These are phyloP conservation scores for Pouteria glomerata DNA, from an alignment of 148 eudicot genomes.

Conservation along the genomic window DNA sequence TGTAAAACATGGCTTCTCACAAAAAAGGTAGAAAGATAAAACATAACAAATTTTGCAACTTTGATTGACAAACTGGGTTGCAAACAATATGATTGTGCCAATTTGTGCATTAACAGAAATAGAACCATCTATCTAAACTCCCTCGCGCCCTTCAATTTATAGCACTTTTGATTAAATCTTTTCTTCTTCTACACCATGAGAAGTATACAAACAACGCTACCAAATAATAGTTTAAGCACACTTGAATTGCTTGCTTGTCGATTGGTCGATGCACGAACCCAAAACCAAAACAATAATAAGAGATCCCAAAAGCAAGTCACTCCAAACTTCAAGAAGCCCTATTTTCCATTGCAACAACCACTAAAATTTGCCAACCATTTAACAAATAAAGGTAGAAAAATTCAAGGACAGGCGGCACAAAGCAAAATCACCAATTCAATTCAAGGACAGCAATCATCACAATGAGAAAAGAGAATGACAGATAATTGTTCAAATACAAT, in stretches of 20 bases:
- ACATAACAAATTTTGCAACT: neutral
- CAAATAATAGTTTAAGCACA: neutral
- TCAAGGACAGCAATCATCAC: neutral
- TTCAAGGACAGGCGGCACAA: neutral
- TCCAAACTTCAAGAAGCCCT: slow-evolving; percentile 2
- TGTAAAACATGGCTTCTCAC: neutral
- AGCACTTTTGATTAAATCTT: neutral
- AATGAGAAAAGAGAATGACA: neutral
- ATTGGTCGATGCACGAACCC: too few species aligned
- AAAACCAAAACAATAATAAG: neutral
- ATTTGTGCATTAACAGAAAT: neutral
- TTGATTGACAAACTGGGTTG: neutral
- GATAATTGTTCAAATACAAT: too few species aligned
- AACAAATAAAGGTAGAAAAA: neutral
- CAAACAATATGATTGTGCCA: neutral
- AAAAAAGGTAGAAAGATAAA: neutral
- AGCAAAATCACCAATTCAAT: neutral
- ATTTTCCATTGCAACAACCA: neutral
- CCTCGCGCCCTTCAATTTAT: neutral
- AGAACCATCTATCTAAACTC: neutral
- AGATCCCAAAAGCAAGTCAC: neutral
- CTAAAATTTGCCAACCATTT: neutral
- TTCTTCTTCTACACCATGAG: neutral
- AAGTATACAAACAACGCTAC: too few species aligned
- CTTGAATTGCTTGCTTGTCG: neutral